phyloP scores from a whole-genome alignment of 805 yeast genomes.

The Komagataella kurtzmanii region DNA sequence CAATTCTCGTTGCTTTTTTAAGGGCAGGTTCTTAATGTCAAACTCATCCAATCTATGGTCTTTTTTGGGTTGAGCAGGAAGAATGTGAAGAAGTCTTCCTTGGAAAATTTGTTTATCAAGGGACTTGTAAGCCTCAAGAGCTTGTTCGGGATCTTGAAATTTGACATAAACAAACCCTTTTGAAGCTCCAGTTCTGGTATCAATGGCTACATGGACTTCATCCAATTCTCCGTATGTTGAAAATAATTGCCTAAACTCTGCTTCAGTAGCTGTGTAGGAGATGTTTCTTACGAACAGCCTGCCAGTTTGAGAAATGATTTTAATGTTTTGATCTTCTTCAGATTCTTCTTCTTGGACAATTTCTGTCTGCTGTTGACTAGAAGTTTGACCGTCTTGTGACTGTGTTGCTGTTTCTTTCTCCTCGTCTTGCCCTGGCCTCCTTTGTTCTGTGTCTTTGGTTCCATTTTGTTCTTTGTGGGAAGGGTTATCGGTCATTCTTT shows the following conservation, averaged over 20 bases:
- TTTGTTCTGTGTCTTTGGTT: neutral
- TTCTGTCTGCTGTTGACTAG: neutral
- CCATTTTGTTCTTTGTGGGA: slow-evolving; percentile 4
- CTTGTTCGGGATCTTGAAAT: slow-evolving; percentile 56
- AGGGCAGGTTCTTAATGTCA: slow-evolving; percentile 79
- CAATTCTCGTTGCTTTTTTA: slow-evolving; percentile 81
- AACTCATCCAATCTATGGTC: slow-evolving; percentile 80
- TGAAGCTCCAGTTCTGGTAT: slow-evolving; percentile 77
- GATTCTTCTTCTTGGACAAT: slow-evolving; percentile 10
- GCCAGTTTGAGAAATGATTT: slow-evolving; percentile 52
- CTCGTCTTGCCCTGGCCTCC: slow-evolving; percentile 2
- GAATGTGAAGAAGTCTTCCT: slow-evolving; percentile 81
- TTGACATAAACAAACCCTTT: slow-evolving; percentile 88
- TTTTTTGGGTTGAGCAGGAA: slow-evolving; percentile 76
- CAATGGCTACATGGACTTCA: slow-evolving; percentile 89
- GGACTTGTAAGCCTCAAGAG: slow-evolving; percentile 57
- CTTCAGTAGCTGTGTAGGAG: slow-evolving; percentile 64
- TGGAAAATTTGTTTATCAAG: slow-evolving; percentile 87
- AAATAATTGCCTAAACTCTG: slow-evolving; percentile 60
- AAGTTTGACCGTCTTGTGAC: neutral
- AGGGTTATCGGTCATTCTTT: slow-evolving; percentile 46
- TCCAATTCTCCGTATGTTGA: slow-evolving; percentile 55
- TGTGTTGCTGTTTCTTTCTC: slow-evolving; percentile 4
- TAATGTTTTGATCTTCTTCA: slow-evolving; percentile 32
- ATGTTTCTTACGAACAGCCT: slow-evolving; percentile 84